Evolutionary conservation across 2,329 filamentous ascomycete species (phyloP), one percentile per base, ranked within the genome.

Genomic region (Sporothrix euskadiensis): DNA sequence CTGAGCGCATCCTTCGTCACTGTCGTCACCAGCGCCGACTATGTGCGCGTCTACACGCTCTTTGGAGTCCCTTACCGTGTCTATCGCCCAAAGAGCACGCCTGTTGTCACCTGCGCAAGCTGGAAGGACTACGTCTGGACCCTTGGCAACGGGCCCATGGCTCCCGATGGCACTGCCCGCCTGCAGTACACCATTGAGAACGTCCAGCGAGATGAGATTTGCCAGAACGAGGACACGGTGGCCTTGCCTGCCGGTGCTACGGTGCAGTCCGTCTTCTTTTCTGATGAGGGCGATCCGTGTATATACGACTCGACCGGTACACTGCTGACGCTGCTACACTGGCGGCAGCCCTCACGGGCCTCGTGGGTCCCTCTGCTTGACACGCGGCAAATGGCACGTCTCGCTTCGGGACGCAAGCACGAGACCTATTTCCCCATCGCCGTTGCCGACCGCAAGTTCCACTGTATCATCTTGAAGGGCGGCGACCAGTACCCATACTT

Each of bases 391-490:
- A 86, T 99, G 12, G 87, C 93, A 0, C 94, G 96, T 75, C 88
- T 98, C 3, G 92, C 93, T 0, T 90, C 89, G 2, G 96, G 96
- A 35, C 90, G 91, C 73, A 98, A 97, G 81, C 88, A 92, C 76
- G 96, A 99, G 82, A 89, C 87, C 0, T 99, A 99, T 84, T 99
- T 94, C 88, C 96, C 96, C 0, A 93, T 99, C 44, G 96, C 96
- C 0, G 94, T 98, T 0, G 94, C 95, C 2, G 90, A 94, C 78
- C 88, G 92, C 79, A 95, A 92, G 79, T 99, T 99, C 82, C 95
- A 98, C 85, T 99, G 97, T 84, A 98, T 99, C 83, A 98, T 99
- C 78, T 90, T 99, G 79, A 99, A 99, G 83, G 96, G 96, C 75
- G 92, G 92, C 49, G 96, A 99, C 80, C 89, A 91, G 79, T 93